Evolutionary conservation across 306 rosid genomes (phyloP).

Genomic region (Castanospermum australe): DNA sequence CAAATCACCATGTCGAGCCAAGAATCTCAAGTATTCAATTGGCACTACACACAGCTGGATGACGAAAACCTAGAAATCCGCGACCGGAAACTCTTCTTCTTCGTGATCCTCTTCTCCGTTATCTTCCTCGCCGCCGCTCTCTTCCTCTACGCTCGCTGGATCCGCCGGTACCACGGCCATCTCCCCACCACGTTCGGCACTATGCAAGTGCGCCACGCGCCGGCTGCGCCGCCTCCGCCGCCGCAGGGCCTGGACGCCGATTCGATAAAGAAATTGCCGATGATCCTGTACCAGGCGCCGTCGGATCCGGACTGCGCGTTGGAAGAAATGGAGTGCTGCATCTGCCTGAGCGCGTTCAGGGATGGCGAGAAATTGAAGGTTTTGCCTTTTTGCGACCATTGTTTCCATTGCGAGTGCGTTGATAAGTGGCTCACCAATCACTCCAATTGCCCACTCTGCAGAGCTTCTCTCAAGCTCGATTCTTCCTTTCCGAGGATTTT

Average conservation of each 20-base stretch:
- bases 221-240: background rate
- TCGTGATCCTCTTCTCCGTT: slow-evolving; percentile 49
- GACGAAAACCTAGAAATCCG: slow-evolving; percentile 49
- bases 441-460: slow-evolving; percentile 85
- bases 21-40: slow-evolving; percentile 33
- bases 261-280: slow-evolving; percentile 58
- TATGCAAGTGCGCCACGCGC: background rate
- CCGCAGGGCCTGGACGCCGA: slow-evolving; percentile 47
- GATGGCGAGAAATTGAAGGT: slow-evolving; percentile 81
- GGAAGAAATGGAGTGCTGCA: slow-evolving; percentile 65
- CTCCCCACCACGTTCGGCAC: background rate
- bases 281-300: slow-evolving; percentile 39
- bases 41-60: slow-evolving; percentile 57
- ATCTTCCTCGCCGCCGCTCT: slow-evolving; percentile 45
- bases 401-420: slow-evolving; percentile 79
- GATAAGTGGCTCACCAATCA: slow-evolving; percentile 74
- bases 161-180: slow-evolving; percentile 44
- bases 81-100: slow-evolving; percentile 61
- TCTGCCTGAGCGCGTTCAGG: slow-evolving; percentile 63
- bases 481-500: slow-evolving; percentile 35
- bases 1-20: slow-evolving; percentile 25
- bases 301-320: background rate
- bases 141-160: slow-evolving; percentile 66
- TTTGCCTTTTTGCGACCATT: slow-evolving; percentile 63
- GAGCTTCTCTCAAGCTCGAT: slow-evolving; percentile 53